Evolutionary conservation across 352 stramenopile species (phyloP), one percentile per base, ranked within the genome.

Genomic region (Plasmopara viticola): DNA sequence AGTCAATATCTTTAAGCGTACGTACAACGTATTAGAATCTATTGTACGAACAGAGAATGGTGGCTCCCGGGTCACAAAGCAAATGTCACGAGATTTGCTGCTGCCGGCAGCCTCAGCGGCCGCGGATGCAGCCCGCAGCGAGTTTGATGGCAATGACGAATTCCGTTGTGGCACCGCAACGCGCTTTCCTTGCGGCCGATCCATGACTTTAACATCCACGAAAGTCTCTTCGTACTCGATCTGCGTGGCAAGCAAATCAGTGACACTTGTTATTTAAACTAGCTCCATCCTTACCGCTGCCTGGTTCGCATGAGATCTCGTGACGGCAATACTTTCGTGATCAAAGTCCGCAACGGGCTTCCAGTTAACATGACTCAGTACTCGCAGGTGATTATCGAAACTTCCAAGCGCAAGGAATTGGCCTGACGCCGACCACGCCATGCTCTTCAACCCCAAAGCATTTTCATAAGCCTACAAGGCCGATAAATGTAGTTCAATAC

Each of bases 311-410:
- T 74, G 61, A 5, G 53, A 70, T 17, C 58, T 55, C 13, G 65
- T 83, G 41, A 86, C 43, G 9, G 79, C 64, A 10, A 87, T 44
- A 9, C 31, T 68, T 40, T 86, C 68, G 35, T 94, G 83, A 43
- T 90, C 77, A 34, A 94, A 80, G 6, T 89, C 77, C 0, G 66
- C 80, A 17, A 91, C 66, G 0, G 74, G 68, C 18, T 87, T 86
- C 80, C 78, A 94, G 33, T 86, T 86, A 30, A 90, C 59, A 46
- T 90, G 68, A 38, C 74, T 90, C 6, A 94, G 45, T 17, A 94
- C 62, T 10, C 83, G 80, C 15, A 89, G n/a, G 30, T 86, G 65
- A 8, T 90, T 78, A 40, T 94, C 83, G 41, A 78, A 94, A 51
- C 80, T 90, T 0, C 83, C 83, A 3, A 94, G 50, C 0, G 80